These are phyloP conservation scores for Umbelopsis isabellina DNA, from an alignment of 192 early-diverging fungal genomes.

Conservation along the genomic window DNA sequence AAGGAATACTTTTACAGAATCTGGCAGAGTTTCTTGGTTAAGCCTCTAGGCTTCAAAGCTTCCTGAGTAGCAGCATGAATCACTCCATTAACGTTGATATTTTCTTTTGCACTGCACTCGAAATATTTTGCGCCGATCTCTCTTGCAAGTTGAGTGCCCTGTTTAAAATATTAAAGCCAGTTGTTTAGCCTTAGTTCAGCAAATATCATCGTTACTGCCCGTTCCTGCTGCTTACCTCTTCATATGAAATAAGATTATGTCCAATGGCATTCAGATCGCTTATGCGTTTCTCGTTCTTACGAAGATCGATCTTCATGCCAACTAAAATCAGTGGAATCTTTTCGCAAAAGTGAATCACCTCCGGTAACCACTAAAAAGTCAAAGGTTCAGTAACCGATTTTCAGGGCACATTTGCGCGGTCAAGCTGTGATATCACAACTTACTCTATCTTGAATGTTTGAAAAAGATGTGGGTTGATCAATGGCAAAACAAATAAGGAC, in stretches of 20 bases:
- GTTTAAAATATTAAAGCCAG: neutral
- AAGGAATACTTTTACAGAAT: slow-evolving; percentile 32
- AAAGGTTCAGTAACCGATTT: neutral
- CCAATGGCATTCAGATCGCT: slow-evolving; percentile 31
- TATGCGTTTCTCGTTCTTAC: slow-evolving; percentile 35
- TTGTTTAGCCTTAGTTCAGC: neutral
- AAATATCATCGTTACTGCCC: too few relatives aligned
- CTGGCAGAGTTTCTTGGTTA: slow-evolving; percentile 45
- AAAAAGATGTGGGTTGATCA: slow-evolving; percentile 72
- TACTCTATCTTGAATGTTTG: slow-evolving; percentile 79
- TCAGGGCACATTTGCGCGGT: neutral
- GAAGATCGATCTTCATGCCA: slow-evolving; percentile 53
- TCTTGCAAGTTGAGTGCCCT: slow-evolving; percentile 50
- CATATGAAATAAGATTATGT: slow-evolving; percentile 39
- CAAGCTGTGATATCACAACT: neutral
- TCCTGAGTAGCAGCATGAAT: slow-evolving; percentile 48
- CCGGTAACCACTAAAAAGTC: slow-evolving; percentile 47
- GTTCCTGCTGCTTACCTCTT: slow-evolving; percentile 31
- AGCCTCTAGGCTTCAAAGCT: slow-evolving; percentile 43
- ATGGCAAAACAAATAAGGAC: slow-evolving; percentile 72
- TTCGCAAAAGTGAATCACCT: slow-evolving; percentile 50
- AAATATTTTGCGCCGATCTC: slow-evolving; percentile 51
- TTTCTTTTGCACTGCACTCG: slow-evolving; percentile 55
- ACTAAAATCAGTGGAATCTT: slow-evolving; percentile 54
- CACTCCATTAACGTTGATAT: slow-evolving; percentile 47